Percentiles rank a stretch among this genome's conserved stretches.
Conservation (phyloP, 768 basidiomycete genomes). For the Lactarius vividus region DNA sequence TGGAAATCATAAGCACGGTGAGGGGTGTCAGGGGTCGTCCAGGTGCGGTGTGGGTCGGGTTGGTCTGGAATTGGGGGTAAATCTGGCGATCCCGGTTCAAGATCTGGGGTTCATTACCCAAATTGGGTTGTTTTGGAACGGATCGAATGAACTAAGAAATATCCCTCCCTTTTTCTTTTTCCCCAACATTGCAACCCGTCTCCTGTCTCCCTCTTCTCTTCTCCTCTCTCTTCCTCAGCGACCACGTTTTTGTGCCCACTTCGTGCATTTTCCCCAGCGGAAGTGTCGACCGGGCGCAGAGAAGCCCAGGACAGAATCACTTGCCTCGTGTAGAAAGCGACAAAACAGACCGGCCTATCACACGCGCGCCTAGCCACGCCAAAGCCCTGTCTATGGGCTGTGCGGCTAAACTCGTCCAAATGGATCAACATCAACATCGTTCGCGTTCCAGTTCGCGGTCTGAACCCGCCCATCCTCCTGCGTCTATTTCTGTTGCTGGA, state of each 20-base stretch:
- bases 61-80: conserved; percentile 2
- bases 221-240: neutral
- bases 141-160: neutral
- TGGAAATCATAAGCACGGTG: neutral
- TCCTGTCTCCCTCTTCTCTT: neutral
- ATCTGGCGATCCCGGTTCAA: conserved; percentile 23
- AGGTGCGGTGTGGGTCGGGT: neutral
- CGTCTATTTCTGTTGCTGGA: conserved; percentile 3
- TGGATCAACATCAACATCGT: conserved; percentile 23
- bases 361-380: conserved; percentile 20
- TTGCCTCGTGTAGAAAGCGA: conserved; percentile 21
- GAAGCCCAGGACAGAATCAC: conserved; percentile 11
- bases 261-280: neutral
- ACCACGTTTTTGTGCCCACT: neutral
- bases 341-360: conserved; percentile 24
- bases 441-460: conserved; percentile 26
- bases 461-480: conserved; percentile 11
- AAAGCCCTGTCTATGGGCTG: conserved; percentile 18
- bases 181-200: neutral
- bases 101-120: conserved; percentile 24
- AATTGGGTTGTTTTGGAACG: conserved; percentile 2
- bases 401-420: conserved; percentile 12
- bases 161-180: neutral
- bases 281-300: conserved; percentile 11
- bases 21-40: neutral